Base-by-base conservation (phyloP, 768 basidiomycete species). In the Leccinum boreale region DNA sequence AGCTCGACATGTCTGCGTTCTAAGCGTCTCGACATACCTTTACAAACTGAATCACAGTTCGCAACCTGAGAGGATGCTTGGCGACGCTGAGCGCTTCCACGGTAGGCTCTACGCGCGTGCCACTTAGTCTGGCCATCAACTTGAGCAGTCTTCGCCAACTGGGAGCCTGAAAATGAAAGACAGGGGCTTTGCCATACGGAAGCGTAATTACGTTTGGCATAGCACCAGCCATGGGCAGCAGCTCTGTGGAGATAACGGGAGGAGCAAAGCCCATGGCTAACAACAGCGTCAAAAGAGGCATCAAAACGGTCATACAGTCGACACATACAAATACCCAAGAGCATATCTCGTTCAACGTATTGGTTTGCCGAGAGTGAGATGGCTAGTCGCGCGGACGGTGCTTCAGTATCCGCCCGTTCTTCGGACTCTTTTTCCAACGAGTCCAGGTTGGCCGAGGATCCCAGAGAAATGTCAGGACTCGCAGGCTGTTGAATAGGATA, bases 41-140 rank as follows among this genome's bases (percentile, higher is more conserved):
- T 51, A 90, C 78, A 64, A 92, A 90, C 65, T 92, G 90, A 55
- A 93, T 73, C 0, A 92, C 87, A 0, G 85, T 85, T 44, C 91
- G 85, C 47, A 93, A 73, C 58, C 79, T 80, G 52, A 86, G 75
- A 5, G 81, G 81, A 17, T 74, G 75, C 64, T 85, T 86, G 29
- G 79, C 75, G 0, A 79, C 71, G 1, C 84, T 81, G 61, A 88
- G 72, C 1, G 87, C 85, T 63, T 89, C 87, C 36, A 89, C 67
- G 0, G 86, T 84, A 1, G 90, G 83, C 62, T 92, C 86, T 47
- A 93, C 75, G 51, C 82, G 82, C 5, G 87, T 86, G 29, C 79
- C 83, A 56, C 86, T 85, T 57, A 91, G 70, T 58, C 85, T 77
- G 26, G 89, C 90, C 83, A 93, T 84, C 44, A 92, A 69, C 64